Evolutionary conservation across 2,329 filamentous ascomycete species (phyloP).

Genomic region (Exophiala sp.): DNA sequence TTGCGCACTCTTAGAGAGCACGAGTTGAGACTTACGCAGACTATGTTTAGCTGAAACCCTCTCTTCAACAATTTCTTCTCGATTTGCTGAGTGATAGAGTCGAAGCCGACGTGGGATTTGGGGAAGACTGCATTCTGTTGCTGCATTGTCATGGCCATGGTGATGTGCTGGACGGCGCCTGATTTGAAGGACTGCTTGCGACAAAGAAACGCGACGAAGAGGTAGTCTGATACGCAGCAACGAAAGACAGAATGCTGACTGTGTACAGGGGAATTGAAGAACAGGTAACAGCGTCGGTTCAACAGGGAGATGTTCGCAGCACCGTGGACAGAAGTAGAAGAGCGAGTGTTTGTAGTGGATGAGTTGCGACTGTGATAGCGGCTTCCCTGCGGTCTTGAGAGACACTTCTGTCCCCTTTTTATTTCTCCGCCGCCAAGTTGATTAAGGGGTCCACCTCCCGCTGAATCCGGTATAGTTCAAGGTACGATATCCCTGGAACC

Average conservation of each 20-base stretch:
- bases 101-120: constrained; percentile 98
- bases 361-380: constrained; percentile 22
- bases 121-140: constrained; percentile 64
- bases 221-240: not conserved
- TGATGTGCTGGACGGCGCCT: constrained; percentile 1
- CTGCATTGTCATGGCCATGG: constrained; percentile 31
- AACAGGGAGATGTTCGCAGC: no score
- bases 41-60: constrained; percentile 99
- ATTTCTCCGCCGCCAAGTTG: constrained; percentile 13
- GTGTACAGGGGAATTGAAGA: constrained; percentile 5
- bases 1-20: not conserved
- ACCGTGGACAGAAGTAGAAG: no score
- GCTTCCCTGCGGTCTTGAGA: constrained; percentile 21
- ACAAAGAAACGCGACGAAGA: not conserved
- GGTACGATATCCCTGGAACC: no score
- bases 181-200: no score
- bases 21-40: constrained; percentile 75
- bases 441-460: no score
- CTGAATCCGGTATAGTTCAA: no score
- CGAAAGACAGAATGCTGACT: not conserved
- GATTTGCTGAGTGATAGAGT: constrained; percentile 99
- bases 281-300: no score
- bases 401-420: constrained; percentile 16
- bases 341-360: no score
- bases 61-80: constrained; percentile 99